Evolutionary conservation across 345 rosid genomes (phyloP), one percentile per base, ranked within the genome.

Genomic region (Noccaea bulbosa): DNA sequence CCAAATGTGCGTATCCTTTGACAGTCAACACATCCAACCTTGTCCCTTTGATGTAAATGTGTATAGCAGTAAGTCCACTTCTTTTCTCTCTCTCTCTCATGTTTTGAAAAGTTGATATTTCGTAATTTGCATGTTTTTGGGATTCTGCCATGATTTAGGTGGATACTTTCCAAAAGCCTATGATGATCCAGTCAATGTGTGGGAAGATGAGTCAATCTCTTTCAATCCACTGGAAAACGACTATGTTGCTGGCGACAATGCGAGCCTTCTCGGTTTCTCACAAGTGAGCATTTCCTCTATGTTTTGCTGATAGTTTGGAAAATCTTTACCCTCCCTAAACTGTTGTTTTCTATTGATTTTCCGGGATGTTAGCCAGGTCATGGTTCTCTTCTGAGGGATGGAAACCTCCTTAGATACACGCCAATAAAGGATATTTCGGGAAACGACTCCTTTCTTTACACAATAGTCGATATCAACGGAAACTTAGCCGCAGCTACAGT

Each of bases 131-230:
- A 15, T 45, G 65, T 47, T 17, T 20, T 51, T 66, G 45, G 38
- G 22, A 34, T 62, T 57, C 60, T 67, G 59, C 27, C 6, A 48
- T 83, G 71, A 65, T 40, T 57, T 78, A 94, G 99, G 78, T 74
- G 87, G 83, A 65, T 93, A 91, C 73, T 94, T 94, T 74, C 99
- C 99, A 5, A 89, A 67, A 81, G 90, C 96, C 54, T 79, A 74
- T 16, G 84, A 85, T 77, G 97, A 94, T 72, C 55, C 46, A 24
- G 69, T 84, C 38, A 78, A 77, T 12, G 88, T 88, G 5, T 84
- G 87, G 93, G 99, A 94, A 84, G 95, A 94, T 38, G 96, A 94
- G 68, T 94, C 99, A 2, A 67, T 86, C 49, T 85, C 89, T 40
- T 85, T 91, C 53, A 84, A 91, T 76, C 80, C 81, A 44, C 61